Conservation (phyloP, 192 early-diverging fungal species). For the Dissophora globulifera region DNA sequence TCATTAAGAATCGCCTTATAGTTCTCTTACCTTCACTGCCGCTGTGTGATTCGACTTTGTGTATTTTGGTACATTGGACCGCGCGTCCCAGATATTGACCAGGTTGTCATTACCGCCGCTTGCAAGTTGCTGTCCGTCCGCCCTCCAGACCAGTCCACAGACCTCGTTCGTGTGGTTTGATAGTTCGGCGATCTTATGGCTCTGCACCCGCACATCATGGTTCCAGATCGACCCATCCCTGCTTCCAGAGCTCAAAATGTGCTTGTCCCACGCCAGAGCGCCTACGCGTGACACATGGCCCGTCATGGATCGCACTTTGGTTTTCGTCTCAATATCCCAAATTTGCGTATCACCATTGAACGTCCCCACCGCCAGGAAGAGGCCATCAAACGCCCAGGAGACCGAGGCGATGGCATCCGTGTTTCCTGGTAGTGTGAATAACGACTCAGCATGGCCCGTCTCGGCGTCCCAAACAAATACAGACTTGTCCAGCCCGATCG, state of each 20-base stretch:
- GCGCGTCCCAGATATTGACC: conserved; percentile 90
- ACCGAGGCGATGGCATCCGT: conserved; percentile 78
- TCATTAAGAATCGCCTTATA: neutral
- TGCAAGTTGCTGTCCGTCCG: conserved; percentile 82
- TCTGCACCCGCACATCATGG: conserved; percentile 91
- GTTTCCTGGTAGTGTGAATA: conserved; percentile 22
- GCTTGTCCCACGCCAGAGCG: conserved; percentile 85
- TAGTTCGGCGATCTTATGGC: conserved; percentile 82
- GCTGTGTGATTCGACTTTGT: conserved; percentile 82
- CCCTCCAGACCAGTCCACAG: conserved; percentile 90
- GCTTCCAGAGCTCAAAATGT: conserved; percentile 85
- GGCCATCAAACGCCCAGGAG: conserved; percentile 78
- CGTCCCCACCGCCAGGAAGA: conserved; percentile 76
- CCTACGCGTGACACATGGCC: conserved; percentile 87
- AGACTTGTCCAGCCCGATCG: conserved; percentile 85
- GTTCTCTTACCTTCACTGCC: conserved; percentile 85
- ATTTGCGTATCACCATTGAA: conserved; percentile 86
- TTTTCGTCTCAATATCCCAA: conserved; percentile 85
- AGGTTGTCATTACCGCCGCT: conserved; percentile 96
- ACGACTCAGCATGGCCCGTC: conserved; percentile 66
- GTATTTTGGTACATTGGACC: conserved; percentile 69
- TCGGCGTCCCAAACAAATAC: conserved; percentile 94
- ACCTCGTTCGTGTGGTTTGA: conserved; percentile 80
- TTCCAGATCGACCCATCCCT: conserved; percentile 93
- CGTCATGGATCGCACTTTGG: conserved; percentile 82